phyloP scores from a whole-genome alignment of 768 basidiomycete genomes.

The Gloeophyllum trabeum region DNA sequence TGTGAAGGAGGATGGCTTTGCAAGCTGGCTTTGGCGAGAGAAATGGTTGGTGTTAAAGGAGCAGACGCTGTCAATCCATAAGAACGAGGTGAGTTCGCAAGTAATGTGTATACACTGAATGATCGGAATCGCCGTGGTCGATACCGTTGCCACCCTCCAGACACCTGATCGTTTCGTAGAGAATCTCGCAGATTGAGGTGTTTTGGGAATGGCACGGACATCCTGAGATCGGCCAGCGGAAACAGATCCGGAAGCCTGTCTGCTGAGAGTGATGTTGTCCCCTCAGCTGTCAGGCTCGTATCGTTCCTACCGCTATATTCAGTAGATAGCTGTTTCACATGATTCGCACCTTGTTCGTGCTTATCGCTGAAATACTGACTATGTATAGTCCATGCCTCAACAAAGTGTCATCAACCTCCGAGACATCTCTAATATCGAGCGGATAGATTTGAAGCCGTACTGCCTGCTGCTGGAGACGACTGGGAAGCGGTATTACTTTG shows the following conservation, averaged over 20 bases:
- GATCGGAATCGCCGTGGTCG: no score
- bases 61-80: conserved; percentile 69
- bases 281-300: not conserved
- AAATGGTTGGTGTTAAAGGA: conserved; percentile 87
- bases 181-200: no score
- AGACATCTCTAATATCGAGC: conserved; percentile 81
- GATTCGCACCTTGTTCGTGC: not conserved
- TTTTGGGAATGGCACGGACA: no score
- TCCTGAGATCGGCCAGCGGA: no score
- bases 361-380: conserved; percentile 22
- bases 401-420: conserved; percentile 56
- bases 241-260: no score
- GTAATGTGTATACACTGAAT: no score
- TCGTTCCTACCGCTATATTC: not conserved
- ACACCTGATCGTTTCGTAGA: no score
- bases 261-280: no score
- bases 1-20: conserved; percentile 91
- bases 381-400: no score
- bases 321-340: not conserved
- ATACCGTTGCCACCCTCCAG: no score
- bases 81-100: conserved; percentile 83
- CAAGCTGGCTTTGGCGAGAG: conserved; percentile 84
- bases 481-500: conserved; percentile 70
- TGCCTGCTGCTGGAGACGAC: conserved; percentile 82
- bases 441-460: conserved; percentile 91